Evolutionary conservation across 2,329 filamentous ascomycete genomes (phyloP), one percentile per base, ranked within the genome.

Genomic region (Periglandula ipomoeae): DNA sequence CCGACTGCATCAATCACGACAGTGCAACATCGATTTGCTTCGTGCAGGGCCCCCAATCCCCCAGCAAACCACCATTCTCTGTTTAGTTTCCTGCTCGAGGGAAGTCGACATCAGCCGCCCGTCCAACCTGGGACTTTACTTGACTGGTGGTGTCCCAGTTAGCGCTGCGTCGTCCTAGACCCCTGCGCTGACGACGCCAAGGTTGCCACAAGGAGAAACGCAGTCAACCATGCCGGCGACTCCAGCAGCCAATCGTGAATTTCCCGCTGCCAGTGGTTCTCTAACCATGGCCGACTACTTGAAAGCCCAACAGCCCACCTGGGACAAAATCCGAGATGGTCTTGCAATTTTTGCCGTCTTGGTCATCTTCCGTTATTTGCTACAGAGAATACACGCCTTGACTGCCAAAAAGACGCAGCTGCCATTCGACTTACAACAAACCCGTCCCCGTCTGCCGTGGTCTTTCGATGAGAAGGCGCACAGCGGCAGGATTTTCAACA

Each of bases 311-410:
- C 53, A 56, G 50, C 62, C 63, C 62, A 52, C 59, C 45, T 55
- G 59, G 49, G 52, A 56, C 27, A 58, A 56, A 42, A 47, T 65
- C 38, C 58, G 59, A 41, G 53, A 55, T 47, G 60, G 59, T 23
- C 57, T 67, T 35, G 58, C 62, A 47, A 50, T 66, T 50, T 62
- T 69, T 55, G 63, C 62, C 48, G 48, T 71, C 47, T 53, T 66
- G 49, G 48, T 65, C 49, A 61, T 68, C 53, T 59, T 62, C 49
- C 61, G 61, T 26, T 61, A 57, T 52, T 62, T 62, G 50, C 46
- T 59, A 37, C 51, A 55, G 44, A 56, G 47, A 26, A 43, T 58
- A 40, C 59, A 55, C 27, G 26, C 23, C n/a, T 42, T 44, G 41
- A 20, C 20, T 15, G 17, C 35, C 13, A 43, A 23, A 24, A 45